Percentiles rank a stretch among this genome's conserved stretches.
Evolutionary conservation across 768 basidiomycete genomes (phyloP).

Genomic region (Leccinum subtestaceum): DNA sequence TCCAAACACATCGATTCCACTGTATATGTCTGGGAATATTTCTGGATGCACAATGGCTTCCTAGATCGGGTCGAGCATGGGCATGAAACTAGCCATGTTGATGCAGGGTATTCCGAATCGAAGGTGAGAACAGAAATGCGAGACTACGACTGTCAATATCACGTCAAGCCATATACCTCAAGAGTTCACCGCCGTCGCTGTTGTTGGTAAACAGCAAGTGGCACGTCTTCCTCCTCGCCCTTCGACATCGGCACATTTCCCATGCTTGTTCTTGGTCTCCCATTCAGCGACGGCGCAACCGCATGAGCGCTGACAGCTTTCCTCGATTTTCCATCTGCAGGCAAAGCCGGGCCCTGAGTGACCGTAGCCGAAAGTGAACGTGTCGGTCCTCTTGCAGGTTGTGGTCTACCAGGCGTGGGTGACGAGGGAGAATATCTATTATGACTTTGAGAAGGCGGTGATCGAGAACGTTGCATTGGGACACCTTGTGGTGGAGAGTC

Average conservation of each 20-base stretch:
- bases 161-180: constrained; percentile 13
- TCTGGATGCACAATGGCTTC: constrained; percentile 22
- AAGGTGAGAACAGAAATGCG: background rate
- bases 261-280: constrained; percentile 40
- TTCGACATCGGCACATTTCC: constrained; percentile 33
- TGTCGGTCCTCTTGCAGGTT: constrained; percentile 42
- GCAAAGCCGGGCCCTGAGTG: constrained; percentile 33
- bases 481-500: constrained; percentile 28
- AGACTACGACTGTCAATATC: background rate
- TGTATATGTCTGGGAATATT: constrained; percentile 24
- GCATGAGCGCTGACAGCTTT: constrained; percentile 71
- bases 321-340: constrained; percentile 51
- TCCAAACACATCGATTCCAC: constrained; percentile 17
- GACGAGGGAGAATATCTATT: constrained; percentile 37
- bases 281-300: constrained; percentile 34
- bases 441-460: constrained; percentile 47
- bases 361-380: constrained; percentile 75
- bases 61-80: constrained; percentile 24
- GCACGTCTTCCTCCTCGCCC: constrained; percentile 75
- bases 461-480: constrained; percentile 45
- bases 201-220: constrained; percentile 77
- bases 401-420: constrained; percentile 21
- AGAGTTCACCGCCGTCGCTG: constrained; percentile 51
- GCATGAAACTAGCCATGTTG: constrained; percentile 2
- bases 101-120: constrained; percentile 7